A percentile compares a stretch with the other conserved stretches of the same genome.
phyloP scores from a whole-genome alignment of 148 eudicot genomes.

The Amaranthus cruentus region DNA sequence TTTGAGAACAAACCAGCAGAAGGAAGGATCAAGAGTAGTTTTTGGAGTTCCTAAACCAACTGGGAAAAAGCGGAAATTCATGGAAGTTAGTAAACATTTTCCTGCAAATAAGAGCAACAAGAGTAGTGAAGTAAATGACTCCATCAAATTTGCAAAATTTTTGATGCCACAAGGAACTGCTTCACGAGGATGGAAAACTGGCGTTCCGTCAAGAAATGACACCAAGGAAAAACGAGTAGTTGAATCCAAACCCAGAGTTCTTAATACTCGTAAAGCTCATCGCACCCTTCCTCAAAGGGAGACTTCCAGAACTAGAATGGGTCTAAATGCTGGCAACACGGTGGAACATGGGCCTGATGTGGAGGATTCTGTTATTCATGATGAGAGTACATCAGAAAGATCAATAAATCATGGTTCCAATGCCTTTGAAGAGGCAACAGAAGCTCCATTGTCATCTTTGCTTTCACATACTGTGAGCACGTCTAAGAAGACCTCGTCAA shows the following conservation, averaged over 20 bases:
- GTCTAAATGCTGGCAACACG: slow-evolving; percentile 20
- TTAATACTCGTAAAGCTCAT: slow-evolving; percentile 47
- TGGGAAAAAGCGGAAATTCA: slow-evolving; percentile 82
- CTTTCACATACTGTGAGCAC: slow-evolving; percentile 33
- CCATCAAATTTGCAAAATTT: slow-evolving; percentile 46
- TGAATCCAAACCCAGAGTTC: slow-evolving; percentile 43
- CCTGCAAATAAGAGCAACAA: slow-evolving; percentile 51
- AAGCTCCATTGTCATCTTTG: slow-evolving; percentile 59
- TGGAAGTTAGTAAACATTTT: slow-evolving; percentile 94
- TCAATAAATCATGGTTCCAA: slow-evolving; percentile 35
- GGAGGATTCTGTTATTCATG: slow-evolving; percentile 41
- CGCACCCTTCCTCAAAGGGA: slow-evolving; percentile 49
- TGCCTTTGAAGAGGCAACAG: slow-evolving; percentile 34
- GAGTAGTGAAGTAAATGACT: slow-evolving; percentile 37
- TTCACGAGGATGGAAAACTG: slow-evolving; percentile 43
- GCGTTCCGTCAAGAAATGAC: slow-evolving; percentile 37
- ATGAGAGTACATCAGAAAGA: slow-evolving; percentile 39
- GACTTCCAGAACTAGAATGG: slow-evolving; percentile 25
- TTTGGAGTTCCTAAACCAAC: slow-evolving; percentile 89
- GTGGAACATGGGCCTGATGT: slow-evolving; percentile 20
- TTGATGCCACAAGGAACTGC: slow-evolving; percentile 58
- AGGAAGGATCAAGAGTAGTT: slow-evolving; percentile 65
- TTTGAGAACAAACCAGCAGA: slow-evolving; percentile 57
- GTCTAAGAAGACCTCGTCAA: slow-evolving; percentile 44
- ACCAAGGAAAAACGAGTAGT: slow-evolving; percentile 56